Percentiles rank a stretch among this genome's conserved stretches.
Evolutionary conservation across 2,329 filamentous ascomycete genomes (phyloP).

Genomic region (Ceratocystis diversiconidia): DNA sequence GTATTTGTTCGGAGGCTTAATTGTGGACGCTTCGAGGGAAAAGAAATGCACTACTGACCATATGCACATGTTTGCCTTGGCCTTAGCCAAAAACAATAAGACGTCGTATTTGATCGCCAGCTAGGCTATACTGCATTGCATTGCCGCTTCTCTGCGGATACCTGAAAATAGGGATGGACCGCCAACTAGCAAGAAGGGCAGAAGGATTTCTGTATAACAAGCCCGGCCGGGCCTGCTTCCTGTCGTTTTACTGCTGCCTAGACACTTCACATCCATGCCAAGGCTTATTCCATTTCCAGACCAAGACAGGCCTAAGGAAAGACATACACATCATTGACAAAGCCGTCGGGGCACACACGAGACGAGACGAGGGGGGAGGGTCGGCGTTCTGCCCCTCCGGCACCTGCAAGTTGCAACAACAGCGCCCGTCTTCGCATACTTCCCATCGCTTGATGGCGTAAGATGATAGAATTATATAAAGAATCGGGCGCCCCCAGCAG

Average conservation of each 20-base stretch:
- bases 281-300: too few relatives aligned
- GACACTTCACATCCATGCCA: too few relatives aligned
- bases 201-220: too few relatives aligned
- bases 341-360: neutral
- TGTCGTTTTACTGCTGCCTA: too few relatives aligned
- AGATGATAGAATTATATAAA: neutral
- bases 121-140: neutral
- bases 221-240: too few relatives aligned
- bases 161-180: neutral
- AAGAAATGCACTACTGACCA: neutral
- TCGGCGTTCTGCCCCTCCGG: neutral
- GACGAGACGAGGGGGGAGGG: neutral
- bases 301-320: too few relatives aligned
- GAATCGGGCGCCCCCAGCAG: neutral
- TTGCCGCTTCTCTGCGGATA: neutral
- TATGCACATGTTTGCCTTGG: neutral
- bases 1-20: neutral
- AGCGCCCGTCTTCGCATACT: neutral
- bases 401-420: neutral
- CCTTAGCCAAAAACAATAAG: too few relatives aligned
- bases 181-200: too few relatives aligned
- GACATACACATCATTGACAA: neutral
- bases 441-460: neutral
- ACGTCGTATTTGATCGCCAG: too few relatives aligned
- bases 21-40: neutral